Evolutionary conservation across 2,329 filamentous ascomycete species (phyloP), one percentile per base, ranked within the genome.

Genomic region (Lasiodiplodia theobromae): DNA sequence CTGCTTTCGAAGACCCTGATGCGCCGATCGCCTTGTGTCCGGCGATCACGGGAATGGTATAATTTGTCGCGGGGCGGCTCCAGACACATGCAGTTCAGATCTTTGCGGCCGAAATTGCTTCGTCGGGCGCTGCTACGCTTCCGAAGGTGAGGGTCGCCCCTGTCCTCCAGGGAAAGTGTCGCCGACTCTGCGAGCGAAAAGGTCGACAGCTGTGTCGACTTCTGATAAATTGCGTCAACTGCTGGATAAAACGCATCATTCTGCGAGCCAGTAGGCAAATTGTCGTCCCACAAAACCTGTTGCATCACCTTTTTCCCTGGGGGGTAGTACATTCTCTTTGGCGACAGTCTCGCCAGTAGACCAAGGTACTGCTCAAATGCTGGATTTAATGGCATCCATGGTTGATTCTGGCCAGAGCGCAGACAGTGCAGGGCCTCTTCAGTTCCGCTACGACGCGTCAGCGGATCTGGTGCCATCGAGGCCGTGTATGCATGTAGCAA

Each of bases 401-500:
- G 77, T 44, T 86, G 84, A 44, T 83, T 85, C 1, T 77, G 76
- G 0, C 83, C 86, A 0, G 87, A 86, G 2, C 75, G 72, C 0
- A 91, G 76, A 40, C 81, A 83, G 2, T 81, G 76, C 0, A 88
- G 69, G 0, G 87, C 84, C 74, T 91, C 88, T 73, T 92, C 89
- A 0, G 83, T 85, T 0, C 90, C 90, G 0, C 87, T 91, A 0
- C 83, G 80, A 0, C 82, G 77, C 0, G 88, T 91, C 0, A 92
- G 80, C 0, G 80, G 77, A 73, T 92, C 90, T 0, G 86, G 84
- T 0, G 91, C 47, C 0, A 84, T 72, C 37, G 85, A 87, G 0
- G 89, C 89, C 0, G 89, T 92, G 6, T 84, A 76, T 0, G 89
- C 89, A 72, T 92, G 89, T 1, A 88, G 74, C 4, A 84, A 75